Conservation (phyloP, 345 rosid species). For the Eucalyptus viminalis region DNA sequence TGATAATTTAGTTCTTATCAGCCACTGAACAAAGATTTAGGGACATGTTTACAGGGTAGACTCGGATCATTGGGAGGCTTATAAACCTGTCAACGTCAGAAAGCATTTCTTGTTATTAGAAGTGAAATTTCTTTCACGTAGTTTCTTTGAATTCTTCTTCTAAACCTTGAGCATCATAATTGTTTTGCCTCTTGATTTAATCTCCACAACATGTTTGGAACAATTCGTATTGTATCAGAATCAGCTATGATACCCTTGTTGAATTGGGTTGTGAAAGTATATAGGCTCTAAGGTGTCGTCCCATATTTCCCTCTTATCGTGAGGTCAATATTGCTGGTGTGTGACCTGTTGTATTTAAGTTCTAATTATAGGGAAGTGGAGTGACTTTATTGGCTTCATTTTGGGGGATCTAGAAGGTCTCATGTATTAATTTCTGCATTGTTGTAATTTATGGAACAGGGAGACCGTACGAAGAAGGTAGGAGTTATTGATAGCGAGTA, state of each 20-base stretch:
- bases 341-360: background rate
- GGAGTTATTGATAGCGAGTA: slow-evolving; percentile 89
- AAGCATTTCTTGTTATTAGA: background rate
- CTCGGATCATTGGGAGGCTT: background rate
- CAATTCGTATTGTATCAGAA: background rate
- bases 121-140: background rate
- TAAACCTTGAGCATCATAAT: background rate
- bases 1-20: background rate
- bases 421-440: background rate
- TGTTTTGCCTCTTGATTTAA: background rate
- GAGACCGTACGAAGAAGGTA: slow-evolving; percentile 80
- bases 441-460: slow-evolving; percentile 22
- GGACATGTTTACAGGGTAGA: background rate
- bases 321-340: background rate
- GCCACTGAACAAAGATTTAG: background rate
- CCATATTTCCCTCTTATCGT: background rate
- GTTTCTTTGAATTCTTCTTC: background rate
- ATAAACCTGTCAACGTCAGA: background rate
- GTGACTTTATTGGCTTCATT: background rate
- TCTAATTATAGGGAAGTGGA: background rate
- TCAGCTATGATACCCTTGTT: background rate
- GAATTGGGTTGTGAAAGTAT: background rate
- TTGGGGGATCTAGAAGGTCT: background rate
- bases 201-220: background rate
- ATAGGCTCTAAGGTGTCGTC: background rate